A percentile compares a stretch with the other conserved stretches of the same genome.
Conservation (phyloP, 768 basidiomycete genomes). For the Podaxis pistillaris region DNA sequence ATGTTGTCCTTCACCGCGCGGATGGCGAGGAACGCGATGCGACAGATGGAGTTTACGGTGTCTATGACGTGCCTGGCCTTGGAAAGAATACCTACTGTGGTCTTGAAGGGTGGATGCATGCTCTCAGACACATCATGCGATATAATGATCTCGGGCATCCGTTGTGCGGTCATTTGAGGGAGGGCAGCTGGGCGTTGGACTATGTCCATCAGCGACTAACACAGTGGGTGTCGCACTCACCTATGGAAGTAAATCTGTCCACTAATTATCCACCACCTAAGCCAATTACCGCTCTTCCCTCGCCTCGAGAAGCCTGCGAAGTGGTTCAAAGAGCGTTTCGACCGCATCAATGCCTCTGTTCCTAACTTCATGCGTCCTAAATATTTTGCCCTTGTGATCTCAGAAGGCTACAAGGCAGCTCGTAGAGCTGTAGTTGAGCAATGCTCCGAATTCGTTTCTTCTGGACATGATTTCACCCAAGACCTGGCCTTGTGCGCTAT, state of each 20-base stretch:
- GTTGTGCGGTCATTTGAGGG: conserved; percentile 81
- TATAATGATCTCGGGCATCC: conserved; percentile 94
- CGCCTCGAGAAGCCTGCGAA: conserved; percentile 65
- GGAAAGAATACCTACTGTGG: conserved; percentile 89
- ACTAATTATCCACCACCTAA: conserved; percentile 27
- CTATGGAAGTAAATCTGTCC: not conserved
- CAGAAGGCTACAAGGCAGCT: conserved; percentile 90
- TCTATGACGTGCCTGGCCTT: conserved; percentile 74
- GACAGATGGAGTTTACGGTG: conserved; percentile 76
- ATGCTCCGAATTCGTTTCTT: conserved; percentile 80
- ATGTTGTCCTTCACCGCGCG: conserved; percentile 80
- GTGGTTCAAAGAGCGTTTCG: conserved; percentile 91
- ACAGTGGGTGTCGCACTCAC: conserved; percentile 49
- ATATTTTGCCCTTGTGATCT: conserved; percentile 91
- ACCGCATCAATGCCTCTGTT: conserved; percentile 67
- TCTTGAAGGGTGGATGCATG: conserved; percentile 96
- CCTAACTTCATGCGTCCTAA: conserved; percentile 93
- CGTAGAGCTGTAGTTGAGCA: conserved; percentile 82
- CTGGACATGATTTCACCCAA: conserved; percentile 88
- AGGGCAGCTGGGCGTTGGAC: conserved; percentile 91
- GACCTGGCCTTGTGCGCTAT: conserved; percentile 82
- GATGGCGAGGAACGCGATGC: conserved; percentile 93
- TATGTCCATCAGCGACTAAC: conserved; percentile 72
- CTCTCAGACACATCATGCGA: conserved; percentile 77
- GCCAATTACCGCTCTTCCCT: conserved; percentile 63